Conservation (phyloP, 106 monocot genomes). For the Agapanthus africanus region DNA sequence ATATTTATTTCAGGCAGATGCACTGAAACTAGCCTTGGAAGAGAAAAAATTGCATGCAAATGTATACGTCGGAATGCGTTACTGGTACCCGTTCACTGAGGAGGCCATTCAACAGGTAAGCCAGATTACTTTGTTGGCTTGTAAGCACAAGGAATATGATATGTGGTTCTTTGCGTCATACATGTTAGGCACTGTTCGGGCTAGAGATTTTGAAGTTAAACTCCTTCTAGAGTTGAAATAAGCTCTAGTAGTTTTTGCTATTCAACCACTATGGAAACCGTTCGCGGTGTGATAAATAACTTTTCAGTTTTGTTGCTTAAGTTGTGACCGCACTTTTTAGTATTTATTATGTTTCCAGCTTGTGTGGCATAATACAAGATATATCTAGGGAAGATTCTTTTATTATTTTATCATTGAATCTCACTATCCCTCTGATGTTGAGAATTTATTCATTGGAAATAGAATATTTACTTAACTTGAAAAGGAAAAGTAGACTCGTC, state of each 20-base stretch:
- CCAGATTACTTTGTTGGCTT: background rate
- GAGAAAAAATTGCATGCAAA: slow-evolving; percentile 62
- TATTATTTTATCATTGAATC: too few species aligned
- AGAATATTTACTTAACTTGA: too few species aligned
- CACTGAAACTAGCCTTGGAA: slow-evolving; percentile 58
- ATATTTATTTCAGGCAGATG: slow-evolving; percentile 66
- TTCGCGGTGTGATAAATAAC: too few species aligned
- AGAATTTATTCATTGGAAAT: too few species aligned
- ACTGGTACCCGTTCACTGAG: slow-evolving; percentile 97
- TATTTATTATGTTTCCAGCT: too few species aligned
- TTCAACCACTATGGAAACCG: background rate
- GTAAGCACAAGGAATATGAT: background rate
- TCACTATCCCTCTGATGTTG: too few species aligned
- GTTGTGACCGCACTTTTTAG: too few species aligned
- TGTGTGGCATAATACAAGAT: too few species aligned
- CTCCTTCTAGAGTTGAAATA: background rate
- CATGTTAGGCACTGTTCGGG: background rate
- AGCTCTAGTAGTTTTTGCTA: background rate
- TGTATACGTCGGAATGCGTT: slow-evolving; percentile 87
- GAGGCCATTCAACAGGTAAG: slow-evolving; percentile 81
- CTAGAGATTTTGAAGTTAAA: background rate
- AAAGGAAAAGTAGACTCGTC: too few species aligned
- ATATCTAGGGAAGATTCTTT: too few species aligned
- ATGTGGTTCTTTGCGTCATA: background rate
- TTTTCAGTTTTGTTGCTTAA: too few species aligned